These are phyloP conservation scores for Knoxia roxburghii DNA, from an alignment of 257 asterid species.

Conservation along the genomic window DNA sequence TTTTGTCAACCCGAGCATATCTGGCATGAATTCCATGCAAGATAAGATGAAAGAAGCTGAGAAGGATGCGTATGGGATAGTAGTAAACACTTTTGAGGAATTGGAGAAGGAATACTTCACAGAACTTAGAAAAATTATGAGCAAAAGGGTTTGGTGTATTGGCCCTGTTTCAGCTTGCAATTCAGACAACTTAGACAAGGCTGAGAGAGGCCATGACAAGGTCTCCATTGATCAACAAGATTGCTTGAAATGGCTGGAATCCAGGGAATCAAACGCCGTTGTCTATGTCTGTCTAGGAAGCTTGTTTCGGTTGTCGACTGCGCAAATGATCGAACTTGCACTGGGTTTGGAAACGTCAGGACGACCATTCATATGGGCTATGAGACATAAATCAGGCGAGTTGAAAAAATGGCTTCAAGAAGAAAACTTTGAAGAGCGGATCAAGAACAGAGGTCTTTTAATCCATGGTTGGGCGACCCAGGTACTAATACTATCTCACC, in stretches of 20 bases:
- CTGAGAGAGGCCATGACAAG: background rate
- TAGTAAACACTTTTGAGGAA: slow-evolving; percentile 45
- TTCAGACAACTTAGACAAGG: slow-evolving; percentile 16
- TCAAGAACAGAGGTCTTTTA: slow-evolving; percentile 27
- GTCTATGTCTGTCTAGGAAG: slow-evolving; percentile 51
- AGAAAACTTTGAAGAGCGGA: slow-evolving; percentile 37
- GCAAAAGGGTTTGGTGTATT: slow-evolving; percentile 31
- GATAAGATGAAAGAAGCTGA: slow-evolving; percentile 31
- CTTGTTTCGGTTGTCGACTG: slow-evolving; percentile 24
- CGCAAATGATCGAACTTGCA: slow-evolving; percentile 41
- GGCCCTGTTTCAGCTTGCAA: slow-evolving; percentile 48
- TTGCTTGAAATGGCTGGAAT: slow-evolving; percentile 1
- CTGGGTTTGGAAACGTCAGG: slow-evolving; percentile 37
- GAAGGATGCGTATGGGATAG: slow-evolving; percentile 26
- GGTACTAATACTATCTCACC: slow-evolving; percentile 2
- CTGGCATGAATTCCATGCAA: background rate
- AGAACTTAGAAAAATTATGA: slow-evolving; percentile 22
- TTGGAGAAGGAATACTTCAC: slow-evolving; percentile 36
- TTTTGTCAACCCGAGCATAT: slow-evolving; percentile 6
- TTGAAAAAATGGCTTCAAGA: slow-evolving; percentile 34
- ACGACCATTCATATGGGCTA: slow-evolving; percentile 44
- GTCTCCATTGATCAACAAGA: slow-evolving; percentile 3
- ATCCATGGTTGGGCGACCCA: slow-evolving; percentile 16
- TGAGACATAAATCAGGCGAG: slow-evolving; percentile 27
- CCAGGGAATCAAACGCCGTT: slow-evolving; percentile 22